Conservation (phyloP, 2,329 filamentous ascomycete species). For the Colletotrichum godetiae region DNA sequence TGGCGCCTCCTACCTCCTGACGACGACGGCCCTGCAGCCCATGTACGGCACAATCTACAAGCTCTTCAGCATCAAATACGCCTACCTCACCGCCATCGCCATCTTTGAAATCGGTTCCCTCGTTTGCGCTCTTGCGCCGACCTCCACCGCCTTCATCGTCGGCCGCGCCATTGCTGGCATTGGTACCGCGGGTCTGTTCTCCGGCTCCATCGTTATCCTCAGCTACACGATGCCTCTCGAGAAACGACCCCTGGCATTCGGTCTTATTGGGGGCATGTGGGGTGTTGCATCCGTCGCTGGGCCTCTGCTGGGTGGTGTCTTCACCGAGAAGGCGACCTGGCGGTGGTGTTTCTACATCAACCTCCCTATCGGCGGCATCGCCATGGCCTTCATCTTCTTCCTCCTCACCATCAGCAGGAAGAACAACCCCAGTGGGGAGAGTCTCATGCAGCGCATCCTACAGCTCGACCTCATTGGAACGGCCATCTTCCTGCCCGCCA, state of each 20-base stretch:
- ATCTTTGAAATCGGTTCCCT: slow-evolving; percentile 58
- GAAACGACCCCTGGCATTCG: slow-evolving; percentile 65
- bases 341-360: slow-evolving; percentile 63
- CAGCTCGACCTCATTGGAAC: slow-evolving; percentile 67
- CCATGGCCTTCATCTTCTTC: slow-evolving; percentile 60
- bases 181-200: slow-evolving; percentile 62
- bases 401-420: slow-evolving; percentile 50
- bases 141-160: slow-evolving; percentile 61
- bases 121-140: slow-evolving; percentile 56
- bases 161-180: slow-evolving; percentile 64
- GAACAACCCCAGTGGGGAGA: slow-evolving; percentile 45
- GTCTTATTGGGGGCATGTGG: slow-evolving; percentile 66
- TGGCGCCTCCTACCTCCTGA: slow-evolving; percentile 60
- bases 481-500: slow-evolving; percentile 61
- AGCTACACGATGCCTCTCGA: slow-evolving; percentile 61
- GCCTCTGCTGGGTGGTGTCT: slow-evolving; percentile 61
- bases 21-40: slow-evolving; percentile 60
- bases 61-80: slow-evolving; percentile 60
- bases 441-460: slow-evolving; percentile 51
- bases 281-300: slow-evolving; percentile 65
- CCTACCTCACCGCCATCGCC: slow-evolving; percentile 55
- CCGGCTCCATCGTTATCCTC: slow-evolving; percentile 61
- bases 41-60: slow-evolving; percentile 63
- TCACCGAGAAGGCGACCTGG: slow-evolving; percentile 62
- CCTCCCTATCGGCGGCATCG: slow-evolving; percentile 58